Evolutionary conservation across 78 protist genomes (phyloP), one percentile per base, ranked within the genome.

Genomic region (Dictyostelium brefeldianum): DNA sequence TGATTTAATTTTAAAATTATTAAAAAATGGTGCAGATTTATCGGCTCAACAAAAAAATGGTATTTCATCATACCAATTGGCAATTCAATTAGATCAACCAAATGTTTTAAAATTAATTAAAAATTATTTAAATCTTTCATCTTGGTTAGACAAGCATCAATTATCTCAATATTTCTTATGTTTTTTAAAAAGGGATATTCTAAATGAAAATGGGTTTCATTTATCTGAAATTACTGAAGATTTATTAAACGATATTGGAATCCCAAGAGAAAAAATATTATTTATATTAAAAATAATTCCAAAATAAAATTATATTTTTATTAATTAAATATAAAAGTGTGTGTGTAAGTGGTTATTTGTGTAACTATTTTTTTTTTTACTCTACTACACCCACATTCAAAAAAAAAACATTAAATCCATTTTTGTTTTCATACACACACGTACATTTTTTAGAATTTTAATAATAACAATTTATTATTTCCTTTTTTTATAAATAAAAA

Each of bases 21-120:
- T 93, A 20, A 75, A 78, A 53, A 11, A 59, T 20, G 94, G 96
- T 20, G 96, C 95, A n/a, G 90, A 91, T 64, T 41, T 81, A 20
- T 59, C 69, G 9, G 4, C 12, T n/a, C 69, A 59, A 59, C 20
- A 12, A 18, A 59, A 59, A 22, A 59, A 22, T 59, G n/a, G 29
- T 22, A 25, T 29, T 22, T 59, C 69, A 4, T 59, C 69, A 18
- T 59, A 59, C n/a, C 69, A 59, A 59, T 29, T 59, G n/a, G 29
- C 69, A 59, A 59, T 59, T 59, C 69, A 59, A 59, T 59, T 59
- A 9, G 69, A 59, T 59, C 25, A 25, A 8, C 69, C 69, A 5
- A 59, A 59, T 59, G 69, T 59, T 20, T n/a, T 59, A n/a, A 59
- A 59, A 59, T 22, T 59, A 59, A 22, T 59, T 59, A 59, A 59